Percentiles rank a stretch among this genome's conserved stretches.
Conservation (phyloP, 805 yeast genomes). For the Tanozyma kutaoensis region DNA sequence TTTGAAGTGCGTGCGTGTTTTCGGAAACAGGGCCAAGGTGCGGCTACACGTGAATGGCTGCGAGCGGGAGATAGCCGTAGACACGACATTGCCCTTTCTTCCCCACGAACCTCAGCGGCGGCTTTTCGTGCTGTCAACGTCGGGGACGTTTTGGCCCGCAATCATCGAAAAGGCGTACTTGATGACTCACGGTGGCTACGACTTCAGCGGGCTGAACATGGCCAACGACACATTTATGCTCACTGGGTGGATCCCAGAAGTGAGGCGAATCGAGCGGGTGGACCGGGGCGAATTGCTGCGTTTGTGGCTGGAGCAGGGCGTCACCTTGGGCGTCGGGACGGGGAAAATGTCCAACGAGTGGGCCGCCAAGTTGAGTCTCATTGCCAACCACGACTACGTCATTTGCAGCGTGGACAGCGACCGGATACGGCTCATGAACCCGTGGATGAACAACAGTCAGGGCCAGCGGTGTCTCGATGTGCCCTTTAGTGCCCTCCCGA, state of each 20-base stretch:
- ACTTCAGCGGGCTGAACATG: conserved; percentile 64
- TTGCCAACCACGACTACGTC: conserved; percentile 61
- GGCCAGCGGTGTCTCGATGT: too few relatives aligned
- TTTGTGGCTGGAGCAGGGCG: conserved; percentile 15
- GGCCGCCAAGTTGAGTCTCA: conserved; percentile 22
- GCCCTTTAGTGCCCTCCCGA: too few relatives aligned
- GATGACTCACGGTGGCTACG: conserved; percentile 43
- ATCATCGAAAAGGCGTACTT: conserved; percentile 69
- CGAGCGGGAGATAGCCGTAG: conserved; percentile 31
- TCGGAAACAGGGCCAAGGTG: conserved; percentile 15
- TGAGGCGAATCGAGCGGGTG: conserved; percentile 19
- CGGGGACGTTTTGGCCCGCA: conserved; percentile 46
- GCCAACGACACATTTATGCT: conserved; percentile 54
- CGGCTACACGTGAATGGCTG: conserved; percentile 40
- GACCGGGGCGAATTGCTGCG: conserved; percentile 8
- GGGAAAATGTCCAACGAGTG: conserved; percentile 26
- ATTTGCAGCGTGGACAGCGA: conserved; percentile 14
- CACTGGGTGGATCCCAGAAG: conserved; percentile 66
- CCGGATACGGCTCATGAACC: conserved; percentile 14
- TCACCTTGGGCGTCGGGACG: conserved; percentile 60
- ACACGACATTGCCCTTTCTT: conserved; percentile 30
- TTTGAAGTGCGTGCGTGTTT: conserved; percentile 12
- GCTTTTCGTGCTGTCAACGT: conserved; percentile 22
- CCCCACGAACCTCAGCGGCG: conserved; percentile 8
- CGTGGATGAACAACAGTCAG: too few relatives aligned